Percentiles rank a stretch among this genome's conserved stretches.
These are phyloP conservation scores for Colletotrichum chlorophyti DNA, from an alignment of 2,329 filamentous ascomycete genomes.

Conservation along the genomic window DNA sequence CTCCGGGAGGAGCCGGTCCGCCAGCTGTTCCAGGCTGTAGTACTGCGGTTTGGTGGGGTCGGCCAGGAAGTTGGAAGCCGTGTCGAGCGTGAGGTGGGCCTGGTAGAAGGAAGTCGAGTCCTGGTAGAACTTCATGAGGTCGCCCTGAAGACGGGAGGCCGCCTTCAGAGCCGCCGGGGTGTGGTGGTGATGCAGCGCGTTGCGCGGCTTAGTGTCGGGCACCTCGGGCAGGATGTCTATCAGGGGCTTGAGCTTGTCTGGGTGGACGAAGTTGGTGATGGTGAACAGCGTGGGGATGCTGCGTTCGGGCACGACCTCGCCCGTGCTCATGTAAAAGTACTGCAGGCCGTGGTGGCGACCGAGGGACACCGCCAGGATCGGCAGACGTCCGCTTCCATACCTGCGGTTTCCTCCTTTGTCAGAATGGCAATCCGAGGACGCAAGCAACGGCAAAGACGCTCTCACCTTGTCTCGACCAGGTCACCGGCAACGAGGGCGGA, in stretches of 20 bases:
- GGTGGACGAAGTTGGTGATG: conserved; percentile 52
- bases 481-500: conserved; percentile 50
- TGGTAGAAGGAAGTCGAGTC: conserved; percentile 54
- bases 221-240: conserved; percentile 29
- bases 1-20: conserved; percentile 49
- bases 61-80: conserved; percentile 49
- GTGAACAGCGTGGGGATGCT: conserved; percentile 55
- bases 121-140: conserved; percentile 54
- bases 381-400: conserved; percentile 47
- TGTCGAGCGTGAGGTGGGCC: conserved; percentile 53
- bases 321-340: conserved; percentile 61
- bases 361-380: conserved; percentile 59
- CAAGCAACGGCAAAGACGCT: neutral
- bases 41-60: conserved; percentile 46
- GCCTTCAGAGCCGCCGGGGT: conserved; percentile 3
- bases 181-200: conserved; percentile 22
- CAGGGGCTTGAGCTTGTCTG: conserved; percentile 47
- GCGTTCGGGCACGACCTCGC: conserved; percentile 54
- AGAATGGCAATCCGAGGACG: neutral
- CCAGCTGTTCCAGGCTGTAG: conserved; percentile 58
- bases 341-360: conserved; percentile 57
- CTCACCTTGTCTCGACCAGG: conserved; percentile 56
- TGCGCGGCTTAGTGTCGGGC: conserved; percentile 17
- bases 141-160: conserved; percentile 47
- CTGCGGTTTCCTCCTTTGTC: conserved; percentile 34